Evolutionary conservation across 257 asterid species (phyloP).

Genomic region (Craterostigma plantagineum): DNA sequence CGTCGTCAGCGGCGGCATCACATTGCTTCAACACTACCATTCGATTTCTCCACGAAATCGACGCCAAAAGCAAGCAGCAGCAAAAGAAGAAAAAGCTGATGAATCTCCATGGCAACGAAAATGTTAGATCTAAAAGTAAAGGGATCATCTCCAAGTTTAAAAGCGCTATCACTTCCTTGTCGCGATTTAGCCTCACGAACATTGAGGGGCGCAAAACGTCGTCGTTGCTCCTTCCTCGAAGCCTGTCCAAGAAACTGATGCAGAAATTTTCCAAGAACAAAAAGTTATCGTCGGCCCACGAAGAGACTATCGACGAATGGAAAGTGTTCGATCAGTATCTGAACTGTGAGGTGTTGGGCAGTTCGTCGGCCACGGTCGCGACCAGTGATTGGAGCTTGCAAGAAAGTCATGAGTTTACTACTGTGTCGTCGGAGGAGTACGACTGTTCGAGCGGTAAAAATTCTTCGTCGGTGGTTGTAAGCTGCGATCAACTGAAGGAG

Average conservation of each 20-base stretch:
- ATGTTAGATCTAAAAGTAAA: constrained; percentile 6
- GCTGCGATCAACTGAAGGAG: constrained; percentile 3
- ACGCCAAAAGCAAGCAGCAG: constrained; percentile 10
- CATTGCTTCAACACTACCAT: constrained; percentile 37
- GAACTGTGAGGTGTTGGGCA: constrained; percentile 9
- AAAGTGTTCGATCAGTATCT: constrained; percentile 21
- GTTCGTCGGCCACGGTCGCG: constrained; percentile 18
- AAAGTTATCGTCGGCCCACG: constrained; percentile 8
- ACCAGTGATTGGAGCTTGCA: no score
- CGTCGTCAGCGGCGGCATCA: no score
- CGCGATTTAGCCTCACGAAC: constrained; percentile 22
- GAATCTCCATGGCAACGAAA: no score
- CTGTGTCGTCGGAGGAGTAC: constrained; percentile 15
- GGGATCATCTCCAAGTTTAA: constrained; percentile 30
- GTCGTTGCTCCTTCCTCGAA: constrained; percentile 22
- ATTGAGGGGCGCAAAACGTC: constrained; percentile 10
- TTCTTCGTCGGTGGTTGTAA: no score
- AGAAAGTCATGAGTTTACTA: no score
- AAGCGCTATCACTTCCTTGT: constrained; percentile 41
- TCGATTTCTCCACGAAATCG: constrained; percentile 15
- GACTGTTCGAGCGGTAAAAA: no score
- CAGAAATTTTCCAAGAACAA: no score
- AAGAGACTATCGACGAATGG: constrained; percentile 38
- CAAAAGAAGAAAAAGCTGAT: neutral
- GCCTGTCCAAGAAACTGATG: constrained; percentile 15